A percentile compares a stretch with the other conserved stretches of the same genome.
Evolutionary conservation across 129 eudicot species (phyloP).

Genomic region (Lactuca saligna): DNA sequence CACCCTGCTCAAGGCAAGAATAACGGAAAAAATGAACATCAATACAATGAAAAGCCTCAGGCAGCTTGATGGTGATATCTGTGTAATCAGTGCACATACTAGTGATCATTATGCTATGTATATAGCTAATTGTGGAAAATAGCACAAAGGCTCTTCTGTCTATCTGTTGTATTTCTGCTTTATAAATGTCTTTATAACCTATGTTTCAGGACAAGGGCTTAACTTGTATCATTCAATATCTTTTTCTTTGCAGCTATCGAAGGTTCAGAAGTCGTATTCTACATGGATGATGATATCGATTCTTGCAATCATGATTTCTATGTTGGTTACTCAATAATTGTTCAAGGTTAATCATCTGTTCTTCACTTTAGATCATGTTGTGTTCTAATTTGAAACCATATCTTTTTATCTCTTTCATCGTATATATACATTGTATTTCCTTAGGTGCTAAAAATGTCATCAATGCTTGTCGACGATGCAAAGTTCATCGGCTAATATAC

Average conservation of each 20-base stretch:
- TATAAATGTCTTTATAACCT: constrained; percentile 5
- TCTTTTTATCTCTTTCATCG: neutral
- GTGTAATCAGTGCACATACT: no score
- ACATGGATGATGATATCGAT: constrained; percentile 49
- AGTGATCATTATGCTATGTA: no score
- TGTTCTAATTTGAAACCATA: constrained; percentile 18
- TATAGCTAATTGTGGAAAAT: neutral
- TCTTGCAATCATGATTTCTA: constrained; percentile 49
- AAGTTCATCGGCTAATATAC: constrained; percentile 72
- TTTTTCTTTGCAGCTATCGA: constrained; percentile 56
- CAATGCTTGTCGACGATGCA: constrained; percentile 72
- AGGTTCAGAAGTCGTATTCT: constrained; percentile 75
- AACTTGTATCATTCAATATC: neutral
- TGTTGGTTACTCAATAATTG: constrained; percentile 58
- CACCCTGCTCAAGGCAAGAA: no score
- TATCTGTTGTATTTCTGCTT: neutral
- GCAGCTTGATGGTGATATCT: no score
- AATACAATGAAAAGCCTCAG: no score
- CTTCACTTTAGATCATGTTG: neutral
- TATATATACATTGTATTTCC: neutral
- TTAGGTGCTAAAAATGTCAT: constrained; percentile 79
- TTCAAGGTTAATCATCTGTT: constrained; percentile 62
- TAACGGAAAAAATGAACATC: no score
- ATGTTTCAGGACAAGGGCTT: constrained; percentile 7
- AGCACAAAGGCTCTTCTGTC: constrained; percentile 1